These are phyloP conservation scores for Colletotrichum orbiculare DNA, from an alignment of 2,329 filamentous ascomycete genomes.

Conservation along the genomic window DNA sequence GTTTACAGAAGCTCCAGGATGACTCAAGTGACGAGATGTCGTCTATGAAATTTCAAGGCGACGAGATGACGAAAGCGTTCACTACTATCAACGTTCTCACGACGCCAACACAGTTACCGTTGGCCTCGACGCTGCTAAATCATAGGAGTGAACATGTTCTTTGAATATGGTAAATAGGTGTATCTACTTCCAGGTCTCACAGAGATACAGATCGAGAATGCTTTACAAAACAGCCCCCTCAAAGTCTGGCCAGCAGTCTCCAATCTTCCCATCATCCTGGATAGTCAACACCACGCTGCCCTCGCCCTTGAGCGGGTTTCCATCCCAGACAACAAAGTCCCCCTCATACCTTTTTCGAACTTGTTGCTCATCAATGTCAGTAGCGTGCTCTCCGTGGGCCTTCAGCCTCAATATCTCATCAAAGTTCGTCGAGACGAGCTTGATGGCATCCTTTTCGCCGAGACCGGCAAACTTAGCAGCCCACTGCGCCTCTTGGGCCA, in stretches of 20 bases:
- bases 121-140: too few relatives aligned
- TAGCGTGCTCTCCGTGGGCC: not conserved
- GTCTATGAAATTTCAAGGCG: too few relatives aligned
- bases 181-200: too few relatives aligned
- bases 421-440: slow-evolving; percentile 52
- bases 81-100: too few relatives aligned
- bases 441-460: slow-evolving; percentile 45
- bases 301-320: slow-evolving; percentile 51
- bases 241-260: slow-evolving; percentile 21
- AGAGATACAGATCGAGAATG: too few relatives aligned
- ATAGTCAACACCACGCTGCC: slow-evolving; percentile 47
- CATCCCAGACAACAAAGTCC: slow-evolving; percentile 56
- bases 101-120: too few relatives aligned
- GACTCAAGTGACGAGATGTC: too few relatives aligned
- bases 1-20: too few relatives aligned
- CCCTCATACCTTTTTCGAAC: slow-evolving; percentile 22
- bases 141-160: too few relatives aligned
- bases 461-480: slow-evolving; percentile 52
- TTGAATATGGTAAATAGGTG: too few relatives aligned
- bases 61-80: too few relatives aligned
- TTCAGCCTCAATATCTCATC: slow-evolving; percentile 52
- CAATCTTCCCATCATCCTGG: slow-evolving; percentile 23
- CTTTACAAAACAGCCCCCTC: slow-evolving; percentile 8
- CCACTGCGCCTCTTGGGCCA: slow-evolving; percentile 51
- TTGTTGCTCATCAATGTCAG: not conserved